Conservation (phyloP, 768 basidiomycete genomes). For the Termitomyces sp. region DNA sequence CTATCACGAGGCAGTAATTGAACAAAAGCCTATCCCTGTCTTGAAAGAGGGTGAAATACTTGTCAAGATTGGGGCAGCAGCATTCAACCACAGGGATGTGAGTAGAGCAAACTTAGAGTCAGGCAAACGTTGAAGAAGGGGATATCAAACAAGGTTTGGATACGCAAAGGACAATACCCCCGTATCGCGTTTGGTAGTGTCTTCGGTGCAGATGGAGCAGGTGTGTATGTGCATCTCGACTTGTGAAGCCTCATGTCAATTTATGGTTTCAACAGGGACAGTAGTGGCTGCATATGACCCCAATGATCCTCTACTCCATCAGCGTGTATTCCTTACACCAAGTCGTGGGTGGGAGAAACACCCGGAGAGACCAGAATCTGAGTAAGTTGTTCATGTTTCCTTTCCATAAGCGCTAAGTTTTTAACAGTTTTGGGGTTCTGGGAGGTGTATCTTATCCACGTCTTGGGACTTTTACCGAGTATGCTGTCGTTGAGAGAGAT, state of each 20-base stretch:
- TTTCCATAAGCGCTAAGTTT: background rate
- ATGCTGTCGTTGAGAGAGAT: slow-evolving; percentile 66
- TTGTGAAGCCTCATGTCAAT: background rate
- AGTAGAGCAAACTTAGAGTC: slow-evolving; percentile 1
- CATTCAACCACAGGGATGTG: slow-evolving; percentile 78
- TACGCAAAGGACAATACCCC: slow-evolving; percentile 65
- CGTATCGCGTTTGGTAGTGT: slow-evolving; percentile 52
- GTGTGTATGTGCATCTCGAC: slow-evolving; percentile 29
- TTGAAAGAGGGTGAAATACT: slow-evolving; percentile 56
- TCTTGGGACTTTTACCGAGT: slow-evolving; percentile 73
- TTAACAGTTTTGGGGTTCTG: slow-evolving; percentile 54
- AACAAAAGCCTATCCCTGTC: slow-evolving; percentile 42
- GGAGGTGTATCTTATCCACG: slow-evolving; percentile 51
- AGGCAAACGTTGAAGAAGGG: slow-evolving; percentile 2
- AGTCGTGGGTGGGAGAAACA: slow-evolving; percentile 71
- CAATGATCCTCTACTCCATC: slow-evolving; percentile 51
- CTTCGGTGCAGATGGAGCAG: slow-evolving; percentile 73
- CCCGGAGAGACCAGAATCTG: slow-evolving; percentile 60
- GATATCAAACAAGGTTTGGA: slow-evolving; percentile 54
- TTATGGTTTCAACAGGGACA: slow-evolving; percentile 36
- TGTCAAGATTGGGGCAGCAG: slow-evolving; percentile 63
- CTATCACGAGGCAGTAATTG: slow-evolving; percentile 54
- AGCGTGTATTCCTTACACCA: slow-evolving; percentile 72
- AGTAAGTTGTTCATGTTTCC: slow-evolving; percentile 26
- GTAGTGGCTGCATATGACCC: slow-evolving; percentile 54